A percentile compares a stretch with the other conserved stretches of the same genome.
Evolutionary conservation across 2,329 filamentous ascomycete genomes (phyloP).

Genomic region (Plectosphaerella plurivora): DNA sequence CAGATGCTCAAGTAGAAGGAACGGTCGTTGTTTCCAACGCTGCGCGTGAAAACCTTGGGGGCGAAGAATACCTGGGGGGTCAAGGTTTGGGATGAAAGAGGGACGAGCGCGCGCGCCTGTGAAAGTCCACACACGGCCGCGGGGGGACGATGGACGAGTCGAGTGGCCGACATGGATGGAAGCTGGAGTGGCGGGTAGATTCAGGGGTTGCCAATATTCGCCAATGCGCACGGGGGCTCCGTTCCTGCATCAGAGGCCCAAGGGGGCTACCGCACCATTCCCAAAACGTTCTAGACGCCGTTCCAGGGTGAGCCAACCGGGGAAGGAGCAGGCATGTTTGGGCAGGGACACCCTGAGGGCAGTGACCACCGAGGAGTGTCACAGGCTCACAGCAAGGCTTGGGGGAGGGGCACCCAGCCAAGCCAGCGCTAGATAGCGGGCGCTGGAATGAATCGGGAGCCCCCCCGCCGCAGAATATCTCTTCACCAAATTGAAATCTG

Average conservation of each 20-base stretch:
- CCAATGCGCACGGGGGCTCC: neutral
- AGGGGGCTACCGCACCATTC: slow-evolving; percentile 1
- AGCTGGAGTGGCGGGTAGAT: neutral
- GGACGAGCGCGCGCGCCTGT: neutral
- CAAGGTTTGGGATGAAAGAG: neutral
- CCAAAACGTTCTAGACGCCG: neutral
- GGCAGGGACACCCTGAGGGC: neutral
- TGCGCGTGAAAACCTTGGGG: too few species aligned
- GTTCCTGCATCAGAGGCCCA: slow-evolving; percentile 1
- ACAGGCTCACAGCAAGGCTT: too few species aligned
- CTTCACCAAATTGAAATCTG: too few species aligned
- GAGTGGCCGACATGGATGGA: too few species aligned
- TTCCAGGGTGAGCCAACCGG: neutral
- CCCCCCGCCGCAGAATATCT: too few species aligned
- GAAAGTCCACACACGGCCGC: too few species aligned
- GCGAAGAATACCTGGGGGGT: neutral
- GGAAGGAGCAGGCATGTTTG: neutral
- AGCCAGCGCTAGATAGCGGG: too few species aligned
- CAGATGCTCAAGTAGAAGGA: neutral
- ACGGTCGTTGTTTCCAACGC: neutral
- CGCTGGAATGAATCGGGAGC: too few species aligned
- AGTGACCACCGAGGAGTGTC: neutral
- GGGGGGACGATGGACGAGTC: too few species aligned
- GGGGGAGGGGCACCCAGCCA: too few species aligned
- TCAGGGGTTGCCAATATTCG: slow-evolving; percentile 3